phyloP scores from a whole-genome alignment of 2,329 filamentous ascomycete genomes.

The Claviceps quebecensis region DNA sequence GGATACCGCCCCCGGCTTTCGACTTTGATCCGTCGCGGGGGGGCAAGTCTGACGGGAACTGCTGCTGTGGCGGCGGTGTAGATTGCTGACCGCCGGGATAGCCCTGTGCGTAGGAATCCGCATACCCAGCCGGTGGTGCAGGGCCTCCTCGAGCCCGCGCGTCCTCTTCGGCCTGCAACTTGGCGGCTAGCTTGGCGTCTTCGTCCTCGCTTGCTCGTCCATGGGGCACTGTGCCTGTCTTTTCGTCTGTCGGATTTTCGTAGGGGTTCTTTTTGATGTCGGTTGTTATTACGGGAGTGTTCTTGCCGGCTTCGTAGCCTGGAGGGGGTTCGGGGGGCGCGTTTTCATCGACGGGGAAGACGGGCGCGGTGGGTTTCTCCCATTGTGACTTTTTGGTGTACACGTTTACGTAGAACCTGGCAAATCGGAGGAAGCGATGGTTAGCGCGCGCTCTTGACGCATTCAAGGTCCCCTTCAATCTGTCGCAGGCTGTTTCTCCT shows the following conservation, averaged over 20 bases:
- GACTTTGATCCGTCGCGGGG: slow-evolving; percentile 25
- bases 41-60: slow-evolving; percentile 27
- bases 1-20: slow-evolving; percentile 24
- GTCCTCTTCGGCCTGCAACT: slow-evolving; percentile 75
- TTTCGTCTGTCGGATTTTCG: slow-evolving; percentile 21
- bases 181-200: slow-evolving; percentile 61
- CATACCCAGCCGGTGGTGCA: slow-evolving; percentile 20
- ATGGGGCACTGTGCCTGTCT: slow-evolving; percentile 12
- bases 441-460: background rate
- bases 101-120: slow-evolving; percentile 15
- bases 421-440: background rate
- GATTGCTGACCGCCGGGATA: slow-evolving; percentile 5
- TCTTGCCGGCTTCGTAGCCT: slow-evolving; percentile 39
- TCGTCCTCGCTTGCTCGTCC: slow-evolving; percentile 30
- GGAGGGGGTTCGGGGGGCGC: slow-evolving; percentile 50
- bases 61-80: slow-evolving; percentile 8
- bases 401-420: slow-evolving; percentile 81
- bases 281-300: slow-evolving; percentile 20
- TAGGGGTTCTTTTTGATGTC: slow-evolving; percentile 63
- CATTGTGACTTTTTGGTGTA: slow-evolving; percentile 83
- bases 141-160: slow-evolving; percentile 32
- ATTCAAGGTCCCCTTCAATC: background rate
- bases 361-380: slow-evolving; percentile 65
- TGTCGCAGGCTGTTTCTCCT: no score
- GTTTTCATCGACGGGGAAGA: slow-evolving; percentile 33